Percentiles rank a stretch among this genome's conserved stretches.
Conservation (phyloP, 2,329 filamentous ascomycete species). For the Penicillium sp. region DNA sequence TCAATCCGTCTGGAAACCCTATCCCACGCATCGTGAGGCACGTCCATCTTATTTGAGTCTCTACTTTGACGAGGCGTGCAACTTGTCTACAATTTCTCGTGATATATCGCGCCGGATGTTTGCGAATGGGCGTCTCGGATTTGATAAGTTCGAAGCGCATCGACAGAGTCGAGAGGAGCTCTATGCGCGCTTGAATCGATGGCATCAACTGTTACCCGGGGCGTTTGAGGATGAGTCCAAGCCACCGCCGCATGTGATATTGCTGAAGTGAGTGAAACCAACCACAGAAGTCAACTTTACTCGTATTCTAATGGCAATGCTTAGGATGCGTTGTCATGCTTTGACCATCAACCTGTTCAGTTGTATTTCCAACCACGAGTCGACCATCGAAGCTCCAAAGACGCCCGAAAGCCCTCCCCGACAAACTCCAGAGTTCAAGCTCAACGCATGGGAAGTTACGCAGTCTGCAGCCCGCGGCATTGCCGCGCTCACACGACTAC, state of each 20-base stretch:
- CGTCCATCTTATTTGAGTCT: conserved; percentile 26
- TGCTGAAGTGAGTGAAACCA: conserved; percentile 24
- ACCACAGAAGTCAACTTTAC: background rate
- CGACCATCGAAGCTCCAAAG: conserved; percentile 19
- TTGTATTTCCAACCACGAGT: conserved; percentile 21
- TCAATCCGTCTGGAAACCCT: conserved; percentile 28
- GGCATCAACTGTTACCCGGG: conserved; percentile 29
- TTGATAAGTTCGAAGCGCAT: conserved; percentile 6
- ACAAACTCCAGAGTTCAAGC: conserved; percentile 17
- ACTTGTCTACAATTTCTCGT: conserved; percentile 32
- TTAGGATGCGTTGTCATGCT: conserved; percentile 35
- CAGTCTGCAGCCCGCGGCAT: conserved; percentile 32
- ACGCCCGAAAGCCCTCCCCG: conserved; percentile 29
- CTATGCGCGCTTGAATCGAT: conserved; percentile 28
- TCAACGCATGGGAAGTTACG: conserved; percentile 21
- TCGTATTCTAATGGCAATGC: background rate
- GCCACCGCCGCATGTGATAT: conserved; percentile 33
- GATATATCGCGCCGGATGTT: conserved; percentile 35
- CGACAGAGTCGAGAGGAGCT: conserved; percentile 26
- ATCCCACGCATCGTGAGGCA: conserved; percentile 29
- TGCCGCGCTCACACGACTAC: conserved; percentile 26
- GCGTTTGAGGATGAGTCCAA: conserved; percentile 22
- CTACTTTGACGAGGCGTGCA: conserved; percentile 34
- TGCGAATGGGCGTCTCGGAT: conserved; percentile 9
- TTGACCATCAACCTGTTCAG: conserved; percentile 35